Percentiles rank a stretch among this genome's conserved stretches.
Evolutionary conservation across 2,329 filamentous ascomycete species (phyloP).

Genomic region (Sporothrix humicola): DNA sequence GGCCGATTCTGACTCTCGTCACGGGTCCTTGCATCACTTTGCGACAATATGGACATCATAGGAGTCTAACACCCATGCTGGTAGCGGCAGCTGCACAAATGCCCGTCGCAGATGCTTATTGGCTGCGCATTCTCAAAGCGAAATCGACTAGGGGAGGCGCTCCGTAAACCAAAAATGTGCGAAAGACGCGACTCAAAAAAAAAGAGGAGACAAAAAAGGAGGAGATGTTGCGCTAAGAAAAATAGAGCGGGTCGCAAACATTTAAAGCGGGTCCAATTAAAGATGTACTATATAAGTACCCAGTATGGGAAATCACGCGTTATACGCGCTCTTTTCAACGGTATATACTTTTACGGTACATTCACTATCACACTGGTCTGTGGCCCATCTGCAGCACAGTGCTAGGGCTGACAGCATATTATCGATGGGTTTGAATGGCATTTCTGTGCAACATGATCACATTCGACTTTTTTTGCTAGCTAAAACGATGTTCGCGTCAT

Average conservation of each 20-base stretch:
- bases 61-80: not conserved
- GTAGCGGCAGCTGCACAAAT: not conserved
- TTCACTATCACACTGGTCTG: too few relatives aligned
- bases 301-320: not conserved
- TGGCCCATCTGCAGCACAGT: slow-evolving; percentile 16
- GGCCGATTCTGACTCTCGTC: not conserved
- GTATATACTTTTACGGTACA: not conserved
- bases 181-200: not conserved
- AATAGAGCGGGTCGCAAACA: not conserved
- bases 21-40: not conserved
- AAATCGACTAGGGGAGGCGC: slow-evolving; percentile 22
- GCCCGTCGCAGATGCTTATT: slow-evolving; percentile 13
- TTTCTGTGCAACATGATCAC: not conserved
- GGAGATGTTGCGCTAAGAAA: slow-evolving; percentile 23
- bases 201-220: slow-evolving; percentile 17
- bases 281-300: not conserved
- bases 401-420: slow-evolving; percentile 20
- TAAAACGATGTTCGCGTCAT: not conserved
- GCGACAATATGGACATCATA: not conserved
- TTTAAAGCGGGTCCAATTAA: not conserved
- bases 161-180: slow-evolving; percentile 12
- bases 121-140: slow-evolving; percentile 12
- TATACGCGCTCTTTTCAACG: not conserved
- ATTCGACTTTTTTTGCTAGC: not conserved
- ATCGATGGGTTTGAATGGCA: not conserved